phyloP scores from a whole-genome alignment of 108 stramenopile species.

The Hondaea fermentalgiana region DNA sequence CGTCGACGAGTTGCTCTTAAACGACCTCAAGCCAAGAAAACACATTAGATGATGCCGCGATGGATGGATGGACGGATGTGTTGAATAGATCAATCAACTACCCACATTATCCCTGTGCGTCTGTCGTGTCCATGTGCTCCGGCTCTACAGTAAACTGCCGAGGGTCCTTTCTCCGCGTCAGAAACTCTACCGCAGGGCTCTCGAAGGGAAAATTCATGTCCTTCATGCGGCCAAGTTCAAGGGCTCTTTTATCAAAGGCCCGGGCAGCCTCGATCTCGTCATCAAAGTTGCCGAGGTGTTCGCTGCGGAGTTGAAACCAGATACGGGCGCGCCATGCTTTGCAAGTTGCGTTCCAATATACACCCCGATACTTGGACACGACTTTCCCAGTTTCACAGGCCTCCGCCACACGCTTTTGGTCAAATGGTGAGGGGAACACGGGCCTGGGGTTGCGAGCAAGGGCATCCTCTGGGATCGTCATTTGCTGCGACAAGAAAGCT shows the following conservation, averaged over 20 bases:
- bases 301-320: background rate
- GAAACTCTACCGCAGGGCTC: no score
- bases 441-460: background rate
- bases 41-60: no score
- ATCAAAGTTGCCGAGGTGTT: constrained; percentile 7
- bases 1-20: no score
- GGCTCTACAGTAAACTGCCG: no score
- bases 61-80: no score
- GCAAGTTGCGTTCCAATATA: background rate
- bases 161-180: no score
- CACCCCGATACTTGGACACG: background rate
- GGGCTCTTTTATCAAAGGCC: background rate
- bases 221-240: background rate
- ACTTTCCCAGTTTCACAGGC: background rate
- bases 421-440: background rate
- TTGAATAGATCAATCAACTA: no score
- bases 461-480: background rate
- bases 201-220: background rate
- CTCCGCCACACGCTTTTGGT: background rate
- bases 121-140: no score
- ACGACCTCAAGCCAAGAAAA: no score
- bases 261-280: constrained; percentile 13
- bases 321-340: background rate
- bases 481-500: background rate
- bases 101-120: no score